A percentile compares a stretch with the other conserved stretches of the same genome.
Conservation (phyloP, 805 yeast genomes). For the Metschnikowia rubicola region DNA sequence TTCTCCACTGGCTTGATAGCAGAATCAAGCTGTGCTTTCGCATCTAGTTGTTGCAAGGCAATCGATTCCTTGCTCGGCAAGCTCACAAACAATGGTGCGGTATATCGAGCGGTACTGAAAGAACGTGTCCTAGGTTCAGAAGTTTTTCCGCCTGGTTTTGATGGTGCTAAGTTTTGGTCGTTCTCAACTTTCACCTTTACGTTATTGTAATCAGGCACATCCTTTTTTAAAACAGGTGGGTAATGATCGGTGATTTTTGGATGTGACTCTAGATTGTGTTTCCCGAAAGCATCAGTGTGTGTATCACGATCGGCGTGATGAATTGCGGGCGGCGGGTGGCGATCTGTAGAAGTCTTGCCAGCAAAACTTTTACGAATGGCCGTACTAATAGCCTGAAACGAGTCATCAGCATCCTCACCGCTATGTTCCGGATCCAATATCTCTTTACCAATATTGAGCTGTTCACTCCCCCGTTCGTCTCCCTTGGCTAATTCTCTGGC, state of each 20-base stretch:
- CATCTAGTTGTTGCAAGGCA: not conserved
- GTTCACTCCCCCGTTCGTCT: constrained; percentile 10
- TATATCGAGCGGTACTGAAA: not conserved
- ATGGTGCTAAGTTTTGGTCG: not conserved
- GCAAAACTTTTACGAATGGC: constrained; percentile 46
- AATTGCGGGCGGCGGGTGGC: not conserved
- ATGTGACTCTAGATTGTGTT: too few species aligned
- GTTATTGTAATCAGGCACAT: not conserved
- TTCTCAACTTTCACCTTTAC: constrained; percentile 1
- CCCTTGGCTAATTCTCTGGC: constrained; percentile 10
- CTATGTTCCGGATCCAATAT: not conserved
- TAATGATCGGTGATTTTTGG: too few species aligned
- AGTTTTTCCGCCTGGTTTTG: not conserved
- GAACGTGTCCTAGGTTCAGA: not conserved
- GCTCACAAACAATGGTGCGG: constrained; percentile 2
- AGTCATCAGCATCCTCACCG: constrained; percentile 27
- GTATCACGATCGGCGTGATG: not conserved
- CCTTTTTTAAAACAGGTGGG: not conserved
- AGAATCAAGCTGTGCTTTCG: not conserved
- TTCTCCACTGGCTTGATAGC: too few species aligned
- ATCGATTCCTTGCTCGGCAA: constrained; percentile 6
- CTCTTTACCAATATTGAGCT: not conserved
- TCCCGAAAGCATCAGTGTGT: not conserved
- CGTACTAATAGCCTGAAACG: constrained; percentile 46
- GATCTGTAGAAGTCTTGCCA: constrained; percentile 22